These are phyloP conservation scores for Pythium rishiriense DNA, from an alignment of 352 stramenopile species.

Conservation along the genomic window DNA sequence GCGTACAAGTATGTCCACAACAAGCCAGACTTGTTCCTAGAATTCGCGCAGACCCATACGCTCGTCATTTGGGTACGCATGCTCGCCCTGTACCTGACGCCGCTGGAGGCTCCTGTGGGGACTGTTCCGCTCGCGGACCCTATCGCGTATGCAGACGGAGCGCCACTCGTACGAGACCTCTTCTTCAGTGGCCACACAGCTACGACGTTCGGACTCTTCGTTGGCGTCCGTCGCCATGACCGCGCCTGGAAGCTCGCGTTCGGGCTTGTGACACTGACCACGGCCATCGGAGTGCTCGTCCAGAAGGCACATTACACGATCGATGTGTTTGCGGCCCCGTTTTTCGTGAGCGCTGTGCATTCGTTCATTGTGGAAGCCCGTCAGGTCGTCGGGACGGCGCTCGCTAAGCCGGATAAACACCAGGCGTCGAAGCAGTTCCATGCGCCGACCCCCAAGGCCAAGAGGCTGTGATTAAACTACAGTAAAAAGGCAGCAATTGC, in stretches of 20 bases:
- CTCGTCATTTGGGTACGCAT: constrained; percentile 42
- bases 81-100: constrained; percentile 38
- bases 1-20: constrained; percentile 31
- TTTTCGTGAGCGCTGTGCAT: constrained; percentile 38
- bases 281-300: constrained; percentile 30
- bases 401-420: constrained; percentile 14
- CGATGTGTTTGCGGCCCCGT: constrained; percentile 39
- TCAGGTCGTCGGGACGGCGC: not conserved
- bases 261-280: constrained; percentile 24
- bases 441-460: not conserved
- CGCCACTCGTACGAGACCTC: constrained; percentile 34
- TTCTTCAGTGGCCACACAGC: constrained; percentile 46
- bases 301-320: constrained; percentile 44
- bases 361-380: constrained; percentile 21
- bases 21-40: constrained; percentile 38
- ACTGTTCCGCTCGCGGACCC: constrained; percentile 37
- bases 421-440: not conserved
- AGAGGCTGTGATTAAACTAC: not conserved
- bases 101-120: constrained; percentile 28
- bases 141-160: constrained; percentile 31
- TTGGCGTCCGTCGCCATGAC: constrained; percentile 31
- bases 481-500: not conserved
- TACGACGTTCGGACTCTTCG: constrained; percentile 35
- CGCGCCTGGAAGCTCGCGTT: constrained; percentile 31
- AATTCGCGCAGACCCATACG: constrained; percentile 35